Evolutionary conservation across 805 yeast species (phyloP).

Genomic region (Lachancea fermentati): DNA sequence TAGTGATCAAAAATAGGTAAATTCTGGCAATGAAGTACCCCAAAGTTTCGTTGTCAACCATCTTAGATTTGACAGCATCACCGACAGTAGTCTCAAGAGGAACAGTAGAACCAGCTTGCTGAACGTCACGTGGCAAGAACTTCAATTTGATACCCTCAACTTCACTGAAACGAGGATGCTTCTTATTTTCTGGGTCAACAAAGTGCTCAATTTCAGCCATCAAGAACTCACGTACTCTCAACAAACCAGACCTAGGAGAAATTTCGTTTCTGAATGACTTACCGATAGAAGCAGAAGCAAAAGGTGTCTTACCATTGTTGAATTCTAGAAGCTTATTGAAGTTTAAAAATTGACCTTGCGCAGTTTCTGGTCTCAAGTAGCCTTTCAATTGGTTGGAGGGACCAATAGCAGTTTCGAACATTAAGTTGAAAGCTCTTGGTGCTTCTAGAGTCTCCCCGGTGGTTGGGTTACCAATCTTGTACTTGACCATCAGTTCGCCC

Average conservation of each 20-base stretch:
- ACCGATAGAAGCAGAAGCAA: slow-evolving; percentile 99
- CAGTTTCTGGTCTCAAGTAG: slow-evolving; percentile 96
- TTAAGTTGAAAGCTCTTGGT: slow-evolving; percentile 93
- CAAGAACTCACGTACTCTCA: slow-evolving; percentile 96
- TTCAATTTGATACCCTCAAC: slow-evolving; percentile 67
- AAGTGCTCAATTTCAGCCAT: slow-evolving; percentile 99
- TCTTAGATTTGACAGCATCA: slow-evolving; percentile 80
- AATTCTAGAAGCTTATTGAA: slow-evolving; percentile 88
- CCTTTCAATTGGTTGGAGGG: slow-evolving; percentile 97
- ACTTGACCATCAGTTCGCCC: slow-evolving; percentile 79
- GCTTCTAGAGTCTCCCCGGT: slow-evolving; percentile 81
- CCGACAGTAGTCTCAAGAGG: slow-evolving; percentile 66
- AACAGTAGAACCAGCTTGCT: slow-evolving; percentile 76
- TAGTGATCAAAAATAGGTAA: slow-evolving; percentile 71
- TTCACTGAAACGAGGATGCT: slow-evolving; percentile 73
- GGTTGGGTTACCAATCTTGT: slow-evolving; percentile 85
- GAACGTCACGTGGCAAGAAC: slow-evolving; percentile 82
- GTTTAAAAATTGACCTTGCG: slow-evolving; percentile 98
- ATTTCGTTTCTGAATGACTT: slow-evolving; percentile 98
- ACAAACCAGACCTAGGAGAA: slow-evolving; percentile 94
- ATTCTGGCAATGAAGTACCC: slow-evolving; percentile 97
- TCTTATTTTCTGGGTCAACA: slow-evolving; percentile 88
- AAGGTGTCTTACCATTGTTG: slow-evolving; percentile 96
- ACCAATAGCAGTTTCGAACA: slow-evolving; percentile 99
- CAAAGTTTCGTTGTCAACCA: slow-evolving; percentile 94